Evolutionary conservation across 2,329 filamentous ascomycete genomes (phyloP).

Genomic region (Aureobasidium lini): DNA sequence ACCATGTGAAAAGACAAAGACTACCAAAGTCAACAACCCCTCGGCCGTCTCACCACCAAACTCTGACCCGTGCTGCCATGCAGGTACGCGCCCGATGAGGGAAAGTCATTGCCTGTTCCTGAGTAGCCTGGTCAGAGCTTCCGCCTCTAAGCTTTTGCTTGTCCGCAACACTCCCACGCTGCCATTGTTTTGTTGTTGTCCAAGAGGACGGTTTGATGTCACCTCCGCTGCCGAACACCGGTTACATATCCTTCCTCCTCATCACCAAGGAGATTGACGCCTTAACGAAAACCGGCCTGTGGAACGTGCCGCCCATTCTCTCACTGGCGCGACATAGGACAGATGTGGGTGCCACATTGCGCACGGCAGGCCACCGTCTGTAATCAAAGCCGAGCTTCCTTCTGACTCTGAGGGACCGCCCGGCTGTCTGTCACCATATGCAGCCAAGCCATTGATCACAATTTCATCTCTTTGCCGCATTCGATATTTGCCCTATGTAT

Average conservation of each 20-base stretch:
- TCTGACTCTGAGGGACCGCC: not conserved
- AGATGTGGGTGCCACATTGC: not conserved
- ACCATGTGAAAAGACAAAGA: not conserved
- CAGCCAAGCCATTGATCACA: slow-evolving; percentile 10
- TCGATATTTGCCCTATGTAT: not conserved
- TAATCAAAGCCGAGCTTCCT: slow-evolving; percentile 8
- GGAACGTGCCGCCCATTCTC: not conserved
- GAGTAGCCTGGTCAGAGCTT: not conserved
- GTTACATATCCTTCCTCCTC: not conserved
- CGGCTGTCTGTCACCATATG: slow-evolving; percentile 1
- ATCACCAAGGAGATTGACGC: not conserved
- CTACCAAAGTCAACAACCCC: not conserved
- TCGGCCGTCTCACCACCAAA: not conserved
- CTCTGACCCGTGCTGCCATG: not conserved
- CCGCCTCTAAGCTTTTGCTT: slow-evolving; percentile 1
- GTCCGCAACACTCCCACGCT: not conserved
- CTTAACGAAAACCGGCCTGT: not conserved
- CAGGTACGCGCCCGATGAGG: slow-evolving; percentile 5
- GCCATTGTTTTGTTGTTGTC: not conserved
- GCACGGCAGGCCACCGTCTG: not conserved
- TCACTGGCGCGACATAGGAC: not conserved
- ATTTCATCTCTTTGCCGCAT: not conserved
- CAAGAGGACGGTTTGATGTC: slow-evolving; percentile 10
- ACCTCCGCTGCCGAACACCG: slow-evolving; percentile 4
- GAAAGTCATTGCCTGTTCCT: slow-evolving; percentile 8